Percentiles rank a stretch among this genome's conserved stretches.
phyloP scores from a whole-genome alignment of 352 stramenopile species.

The Stephanocyclus meneghinianus region DNA sequence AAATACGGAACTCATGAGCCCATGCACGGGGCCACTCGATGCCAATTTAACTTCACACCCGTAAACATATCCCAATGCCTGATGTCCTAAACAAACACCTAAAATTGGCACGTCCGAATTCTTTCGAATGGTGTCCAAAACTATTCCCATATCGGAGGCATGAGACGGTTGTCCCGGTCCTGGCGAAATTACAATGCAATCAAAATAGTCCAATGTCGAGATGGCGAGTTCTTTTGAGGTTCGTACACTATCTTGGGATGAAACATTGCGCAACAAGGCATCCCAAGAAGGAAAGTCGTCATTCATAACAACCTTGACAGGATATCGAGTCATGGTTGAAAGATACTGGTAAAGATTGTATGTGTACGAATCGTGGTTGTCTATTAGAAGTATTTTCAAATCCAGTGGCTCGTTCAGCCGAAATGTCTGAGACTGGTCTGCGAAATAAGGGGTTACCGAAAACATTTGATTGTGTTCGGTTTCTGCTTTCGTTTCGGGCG shows the following conservation, averaged over 20 bases:
- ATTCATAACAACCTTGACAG: conserved; percentile 90
- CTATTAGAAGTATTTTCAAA: conserved; percentile 87
- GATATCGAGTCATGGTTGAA: conserved; percentile 87
- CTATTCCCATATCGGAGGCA: conserved; percentile 87
- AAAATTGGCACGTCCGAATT: conserved; percentile 86
- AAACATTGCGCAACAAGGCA: conserved; percentile 50
- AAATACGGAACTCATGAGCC: conserved; percentile 86
- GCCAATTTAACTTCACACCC: conserved; percentile 84
- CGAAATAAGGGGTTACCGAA: background rate
- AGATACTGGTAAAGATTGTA: conserved; percentile 97
- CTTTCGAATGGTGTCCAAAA: conserved; percentile 76
- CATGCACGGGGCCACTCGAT: conserved; percentile 89
- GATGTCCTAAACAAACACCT: conserved; percentile 96
- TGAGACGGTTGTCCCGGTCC: conserved; percentile 88
- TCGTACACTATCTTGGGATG: conserved; percentile 10
- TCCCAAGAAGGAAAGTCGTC: conserved; percentile 87
- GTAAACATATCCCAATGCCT: conserved; percentile 90
- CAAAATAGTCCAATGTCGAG: conserved; percentile 47
- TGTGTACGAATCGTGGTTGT: conserved; percentile 98
- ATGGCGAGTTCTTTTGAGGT: conserved; percentile 17
- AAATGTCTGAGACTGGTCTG: background rate
- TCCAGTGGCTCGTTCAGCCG: conserved; percentile 36
- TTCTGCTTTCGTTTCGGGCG: background rate
- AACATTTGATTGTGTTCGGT: background rate
- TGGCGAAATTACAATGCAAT: conserved; percentile 89